Evolutionary conservation across 176 grass and related monocot species (phyloP).

Genomic region (Carex pumila): DNA sequence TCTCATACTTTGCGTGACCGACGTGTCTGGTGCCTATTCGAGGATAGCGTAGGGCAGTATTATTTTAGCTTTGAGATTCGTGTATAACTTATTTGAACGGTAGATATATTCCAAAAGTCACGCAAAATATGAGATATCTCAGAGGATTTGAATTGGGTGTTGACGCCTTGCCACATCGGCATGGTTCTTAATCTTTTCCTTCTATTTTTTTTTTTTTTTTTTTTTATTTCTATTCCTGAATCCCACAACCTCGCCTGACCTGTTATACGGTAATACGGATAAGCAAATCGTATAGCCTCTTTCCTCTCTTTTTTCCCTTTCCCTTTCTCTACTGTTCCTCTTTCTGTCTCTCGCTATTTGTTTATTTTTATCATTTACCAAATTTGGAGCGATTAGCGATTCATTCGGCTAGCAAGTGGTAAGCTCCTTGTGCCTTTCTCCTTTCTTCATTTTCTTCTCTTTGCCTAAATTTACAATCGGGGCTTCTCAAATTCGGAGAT

Average conservation of each 20-base stretch:
- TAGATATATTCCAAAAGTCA: too few relatives aligned
- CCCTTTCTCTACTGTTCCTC: conserved; percentile 8
- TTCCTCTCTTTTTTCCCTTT: neutral
- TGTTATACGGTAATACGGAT: neutral
- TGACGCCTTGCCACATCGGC: neutral
- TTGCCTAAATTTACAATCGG: neutral
- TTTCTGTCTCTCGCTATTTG: neutral
- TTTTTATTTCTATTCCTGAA: neutral
- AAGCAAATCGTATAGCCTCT: neutral
- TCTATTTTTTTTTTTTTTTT: neutral
- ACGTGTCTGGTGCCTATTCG: too few relatives aligned
- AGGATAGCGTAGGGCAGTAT: too few relatives aligned
- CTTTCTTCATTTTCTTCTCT: neutral
- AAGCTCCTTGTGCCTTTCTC: neutral
- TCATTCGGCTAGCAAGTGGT: neutral
- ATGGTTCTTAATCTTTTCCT: neutral
- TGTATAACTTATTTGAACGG: too few relatives aligned
- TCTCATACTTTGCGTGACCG: too few relatives aligned
- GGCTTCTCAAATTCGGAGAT: neutral
- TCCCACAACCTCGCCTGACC: neutral
- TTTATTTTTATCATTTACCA: neutral
- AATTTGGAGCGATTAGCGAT: conserved; percentile 1
- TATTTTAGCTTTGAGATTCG: too few relatives aligned
- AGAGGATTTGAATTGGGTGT: neutral
- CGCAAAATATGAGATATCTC: too few relatives aligned